These are phyloP conservation scores for Hawksworthiomyces lignivorus DNA, from an alignment of 2,329 filamentous ascomycete species.

Conservation along the genomic window DNA sequence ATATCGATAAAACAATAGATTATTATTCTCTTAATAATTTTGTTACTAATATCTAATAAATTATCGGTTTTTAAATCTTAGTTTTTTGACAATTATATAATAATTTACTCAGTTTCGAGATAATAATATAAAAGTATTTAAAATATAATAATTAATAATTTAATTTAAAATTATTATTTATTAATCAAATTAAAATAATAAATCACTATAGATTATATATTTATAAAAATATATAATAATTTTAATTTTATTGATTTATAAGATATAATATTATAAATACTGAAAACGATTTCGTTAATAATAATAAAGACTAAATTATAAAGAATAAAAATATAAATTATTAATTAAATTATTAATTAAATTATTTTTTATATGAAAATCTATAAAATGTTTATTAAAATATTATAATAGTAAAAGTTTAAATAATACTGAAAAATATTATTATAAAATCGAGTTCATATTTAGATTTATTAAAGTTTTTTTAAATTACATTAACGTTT, in stretches of 20 bases:
- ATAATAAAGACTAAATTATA: too few species aligned
- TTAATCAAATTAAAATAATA: neutral
- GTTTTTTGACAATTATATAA: neutral
- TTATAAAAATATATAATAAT: too few species aligned
- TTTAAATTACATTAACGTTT: neutral
- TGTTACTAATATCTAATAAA: neutral
- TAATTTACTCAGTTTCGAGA: neutral
- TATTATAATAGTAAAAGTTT: neutral
- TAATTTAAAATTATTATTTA: neutral
- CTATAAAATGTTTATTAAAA: neutral
- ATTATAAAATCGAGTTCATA: neutral
- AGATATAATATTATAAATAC: neutral
- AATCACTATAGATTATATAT: too few species aligned
- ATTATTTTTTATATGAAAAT: neutral
- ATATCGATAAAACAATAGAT: neutral
- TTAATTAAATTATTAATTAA: neutral
- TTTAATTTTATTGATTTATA: neutral
- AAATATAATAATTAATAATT: neutral
- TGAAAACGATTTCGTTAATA: too few species aligned
- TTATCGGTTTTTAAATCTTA: neutral
- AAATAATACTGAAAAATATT: neutral
- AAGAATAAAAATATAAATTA: too few species aligned
- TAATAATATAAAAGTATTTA: neutral
- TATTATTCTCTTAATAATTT: neutral
- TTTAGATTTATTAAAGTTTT: neutral